Evolutionary conservation across 2,329 filamentous ascomycete genomes (phyloP).

Genomic region (Kalaharituber pfeilii): DNA sequence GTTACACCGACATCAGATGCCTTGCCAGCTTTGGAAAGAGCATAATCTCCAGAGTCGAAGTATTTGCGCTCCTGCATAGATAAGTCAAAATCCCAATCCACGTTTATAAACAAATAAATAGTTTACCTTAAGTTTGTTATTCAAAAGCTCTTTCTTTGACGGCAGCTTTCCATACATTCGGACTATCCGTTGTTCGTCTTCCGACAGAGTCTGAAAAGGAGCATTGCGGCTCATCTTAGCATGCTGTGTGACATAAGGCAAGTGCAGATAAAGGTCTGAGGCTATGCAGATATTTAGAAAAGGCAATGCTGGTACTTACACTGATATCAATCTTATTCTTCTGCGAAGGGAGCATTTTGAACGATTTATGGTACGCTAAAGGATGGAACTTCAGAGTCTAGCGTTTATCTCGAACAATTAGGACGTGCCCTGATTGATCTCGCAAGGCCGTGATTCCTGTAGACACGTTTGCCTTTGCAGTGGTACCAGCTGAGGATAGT

Average conservation of each 20-base stretch:
- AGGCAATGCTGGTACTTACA: constrained; percentile 41
- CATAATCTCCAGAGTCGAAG: constrained; percentile 92
- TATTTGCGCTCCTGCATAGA: constrained; percentile 68
- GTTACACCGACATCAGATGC: constrained; percentile 86
- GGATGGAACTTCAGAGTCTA: too few species aligned
- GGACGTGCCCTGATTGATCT: too few species aligned
- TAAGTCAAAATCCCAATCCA: background rate
- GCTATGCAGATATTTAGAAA: background rate
- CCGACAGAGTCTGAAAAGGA: constrained; percentile 54
- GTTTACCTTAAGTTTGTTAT: constrained; percentile 83
- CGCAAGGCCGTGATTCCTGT: too few species aligned
- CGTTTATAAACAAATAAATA: background rate
- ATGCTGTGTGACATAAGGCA: constrained; percentile 3
- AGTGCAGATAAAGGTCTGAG: background rate
- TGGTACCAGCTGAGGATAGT: too few species aligned
- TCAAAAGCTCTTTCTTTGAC: constrained; percentile 85
- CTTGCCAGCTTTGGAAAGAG: constrained; percentile 93
- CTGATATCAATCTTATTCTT: constrained; percentile 97
- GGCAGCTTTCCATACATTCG: constrained; percentile 95
- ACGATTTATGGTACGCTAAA: too few species aligned
- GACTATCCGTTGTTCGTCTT: constrained; percentile 92
- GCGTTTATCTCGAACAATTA: too few species aligned
- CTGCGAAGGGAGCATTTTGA: background rate
- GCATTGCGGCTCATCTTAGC: background rate
- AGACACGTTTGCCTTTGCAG: too few species aligned